These are phyloP conservation scores for Umbelopsis ramanniana DNA, from an alignment of 192 early-diverging fungal species.

Conservation along the genomic window DNA sequence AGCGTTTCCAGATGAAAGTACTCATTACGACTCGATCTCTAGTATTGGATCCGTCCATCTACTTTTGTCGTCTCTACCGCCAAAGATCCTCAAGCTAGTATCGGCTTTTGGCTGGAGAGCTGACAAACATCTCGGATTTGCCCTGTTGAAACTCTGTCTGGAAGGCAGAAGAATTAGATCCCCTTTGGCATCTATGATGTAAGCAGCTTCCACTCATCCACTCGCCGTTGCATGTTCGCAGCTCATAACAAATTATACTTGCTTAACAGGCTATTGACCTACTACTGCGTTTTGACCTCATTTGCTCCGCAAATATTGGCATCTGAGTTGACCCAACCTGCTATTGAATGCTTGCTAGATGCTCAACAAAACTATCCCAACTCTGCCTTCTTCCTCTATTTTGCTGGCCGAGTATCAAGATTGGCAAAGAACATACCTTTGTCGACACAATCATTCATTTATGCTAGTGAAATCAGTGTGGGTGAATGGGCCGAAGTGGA, in stretches of 20 bases:
- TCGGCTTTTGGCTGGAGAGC: slow-evolving; percentile 58
- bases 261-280: slow-evolving; percentile 30
- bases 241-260: not conserved
- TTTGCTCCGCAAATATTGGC: slow-evolving; percentile 40
- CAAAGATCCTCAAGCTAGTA: slow-evolving; percentile 42
- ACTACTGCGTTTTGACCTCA: slow-evolving; percentile 43
- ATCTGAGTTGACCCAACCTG: slow-evolving; percentile 36
- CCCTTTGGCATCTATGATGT: slow-evolving; percentile 59
- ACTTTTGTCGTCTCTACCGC: slow-evolving; percentile 34
- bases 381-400: slow-evolving; percentile 43
- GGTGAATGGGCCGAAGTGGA: slow-evolving; percentile 41
- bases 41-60: slow-evolving; percentile 43
- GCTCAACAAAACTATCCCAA: slow-evolving; percentile 42
- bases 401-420: slow-evolving; percentile 43
- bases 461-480: slow-evolving; percentile 35
- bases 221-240: not conserved
- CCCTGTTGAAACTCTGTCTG: slow-evolving; percentile 50
- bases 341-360: slow-evolving; percentile 41
- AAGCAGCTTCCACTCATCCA: slow-evolving; percentile 22
- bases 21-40: slow-evolving; percentile 25
- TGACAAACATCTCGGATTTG: slow-evolving; percentile 57
- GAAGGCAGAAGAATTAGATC: slow-evolving; percentile 54
- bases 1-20: not conserved
- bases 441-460: slow-evolving; percentile 42
- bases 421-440: slow-evolving; percentile 39